Evolutionary conservation across 2,329 filamentous ascomycete species (phyloP).

Genomic region (Aspergillus amoenus): DNA sequence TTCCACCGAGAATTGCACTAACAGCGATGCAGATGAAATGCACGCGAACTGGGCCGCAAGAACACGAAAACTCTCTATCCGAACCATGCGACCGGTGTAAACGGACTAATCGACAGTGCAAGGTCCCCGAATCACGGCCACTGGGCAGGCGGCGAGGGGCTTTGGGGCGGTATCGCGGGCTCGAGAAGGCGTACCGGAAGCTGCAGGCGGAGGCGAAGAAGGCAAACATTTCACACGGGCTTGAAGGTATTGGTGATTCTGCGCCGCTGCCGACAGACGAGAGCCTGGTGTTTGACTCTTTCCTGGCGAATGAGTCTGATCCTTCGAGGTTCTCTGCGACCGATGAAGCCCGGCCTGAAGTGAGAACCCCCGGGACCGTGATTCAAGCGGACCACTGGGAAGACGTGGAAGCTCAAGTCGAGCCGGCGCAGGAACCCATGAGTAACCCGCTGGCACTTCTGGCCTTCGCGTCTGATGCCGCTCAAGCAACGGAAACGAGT

Average conservation of each 20-base stretch:
- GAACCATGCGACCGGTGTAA: constrained; percentile 27
- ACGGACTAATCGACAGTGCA: constrained; percentile 24
- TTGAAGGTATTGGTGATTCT: background rate
- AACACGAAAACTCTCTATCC: background rate
- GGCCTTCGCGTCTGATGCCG: constrained; percentile 26
- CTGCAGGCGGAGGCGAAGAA: constrained; percentile 26
- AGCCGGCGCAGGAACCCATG: constrained; percentile 18
- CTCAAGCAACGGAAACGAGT: constrained; percentile 8
- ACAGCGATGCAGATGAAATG: constrained; percentile 25
- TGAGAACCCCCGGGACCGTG: background rate
- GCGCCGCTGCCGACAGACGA: background rate
- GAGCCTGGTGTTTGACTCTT: background rate
- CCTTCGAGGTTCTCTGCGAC: background rate
- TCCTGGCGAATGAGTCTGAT: background rate
- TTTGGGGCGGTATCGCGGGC: constrained; percentile 26
- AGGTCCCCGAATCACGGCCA: constrained; percentile 23
- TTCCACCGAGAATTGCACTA: background rate
- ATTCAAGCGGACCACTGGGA: background rate
- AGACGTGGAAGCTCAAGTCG: background rate
- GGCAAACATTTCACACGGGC: constrained; percentile 1
- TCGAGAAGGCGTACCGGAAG: constrained; percentile 30
- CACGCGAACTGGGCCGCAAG: constrained; percentile 11
- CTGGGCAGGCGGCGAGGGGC: constrained; percentile 28
- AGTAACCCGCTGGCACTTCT: constrained; percentile 30
- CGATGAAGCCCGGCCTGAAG: background rate